A percentile compares a stretch with the other conserved stretches of the same genome.
Conservation (phyloP, 768 basidiomycete species). For the Scleroderma citrinum region DNA sequence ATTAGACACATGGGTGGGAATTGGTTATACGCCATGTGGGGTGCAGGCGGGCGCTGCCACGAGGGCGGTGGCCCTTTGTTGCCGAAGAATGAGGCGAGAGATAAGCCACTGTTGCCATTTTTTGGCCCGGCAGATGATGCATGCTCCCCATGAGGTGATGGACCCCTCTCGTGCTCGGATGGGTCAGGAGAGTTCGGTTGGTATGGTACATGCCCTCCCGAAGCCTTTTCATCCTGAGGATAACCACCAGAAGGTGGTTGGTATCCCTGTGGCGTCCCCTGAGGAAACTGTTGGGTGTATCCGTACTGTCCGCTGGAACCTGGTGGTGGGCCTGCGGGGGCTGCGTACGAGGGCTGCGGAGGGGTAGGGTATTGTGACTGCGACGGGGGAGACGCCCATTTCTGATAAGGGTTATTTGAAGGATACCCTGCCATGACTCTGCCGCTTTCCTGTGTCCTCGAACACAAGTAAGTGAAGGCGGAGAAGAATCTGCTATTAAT, state of each 20-base stretch:
- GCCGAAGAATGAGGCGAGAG: slow-evolving; percentile 23
- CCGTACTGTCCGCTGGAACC: neutral
- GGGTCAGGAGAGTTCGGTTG: neutral
- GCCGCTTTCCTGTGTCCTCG: slow-evolving; percentile 5
- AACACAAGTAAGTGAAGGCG: neutral
- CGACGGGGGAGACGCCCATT: slow-evolving; percentile 8
- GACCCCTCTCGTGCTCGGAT: no score
- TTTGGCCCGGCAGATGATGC: neutral
- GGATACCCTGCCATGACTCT: slow-evolving; percentile 19
- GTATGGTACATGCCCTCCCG: neutral
- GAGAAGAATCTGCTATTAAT: neutral
- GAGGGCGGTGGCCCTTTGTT: slow-evolving; percentile 18
- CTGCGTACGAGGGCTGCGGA: slow-evolving; percentile 3
- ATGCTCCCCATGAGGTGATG: neutral
- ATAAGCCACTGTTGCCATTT: slow-evolving; percentile 5
- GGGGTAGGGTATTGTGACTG: neutral
- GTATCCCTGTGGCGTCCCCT: slow-evolving; percentile 5
- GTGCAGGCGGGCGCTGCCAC: slow-evolving; percentile 20
- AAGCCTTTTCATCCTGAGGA: slow-evolving; percentile 6
- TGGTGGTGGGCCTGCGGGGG: slow-evolving; percentile 9
- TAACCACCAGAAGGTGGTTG: slow-evolving; percentile 3
- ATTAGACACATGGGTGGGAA: slow-evolving; percentile 28
- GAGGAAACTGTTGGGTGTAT: neutral
- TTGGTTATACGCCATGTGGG: slow-evolving; percentile 10
- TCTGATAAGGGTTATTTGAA: slow-evolving; percentile 9